Percentiles rank a stretch among this genome's conserved stretches.
These are phyloP conservation scores for Triangularia verruculosa DNA, from an alignment of 2,329 filamentous ascomycete species.

Conservation along the genomic window DNA sequence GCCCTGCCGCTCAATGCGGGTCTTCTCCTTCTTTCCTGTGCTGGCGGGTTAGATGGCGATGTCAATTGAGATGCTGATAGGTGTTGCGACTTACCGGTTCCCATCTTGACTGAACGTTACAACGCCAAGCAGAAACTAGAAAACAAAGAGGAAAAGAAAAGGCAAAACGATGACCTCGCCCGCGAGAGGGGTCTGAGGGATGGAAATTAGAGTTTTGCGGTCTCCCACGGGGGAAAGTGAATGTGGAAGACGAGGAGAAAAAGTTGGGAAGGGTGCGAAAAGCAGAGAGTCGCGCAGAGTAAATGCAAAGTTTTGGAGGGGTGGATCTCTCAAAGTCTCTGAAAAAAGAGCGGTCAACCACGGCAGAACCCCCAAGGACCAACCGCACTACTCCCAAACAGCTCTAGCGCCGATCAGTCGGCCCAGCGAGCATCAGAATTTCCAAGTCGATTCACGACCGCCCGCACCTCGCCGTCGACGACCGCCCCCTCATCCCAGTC, in stretches of 20 bases:
- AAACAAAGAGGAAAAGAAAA: slow-evolving; percentile 7
- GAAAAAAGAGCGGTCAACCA: slow-evolving; percentile 26
- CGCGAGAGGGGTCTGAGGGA: slow-evolving; percentile 14
- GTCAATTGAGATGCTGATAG: slow-evolving; percentile 3
- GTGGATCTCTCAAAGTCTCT: slow-evolving; percentile 23
- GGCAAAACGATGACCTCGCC: slow-evolving; percentile 18
- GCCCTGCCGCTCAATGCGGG: slow-evolving; percentile 78
- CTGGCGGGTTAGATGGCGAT: slow-evolving; percentile 17
- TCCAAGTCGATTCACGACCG: slow-evolving; percentile 12
- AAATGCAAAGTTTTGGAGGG: slow-evolving; percentile 28
- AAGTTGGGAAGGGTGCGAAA: slow-evolving; percentile 13
- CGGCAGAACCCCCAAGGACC: slow-evolving; percentile 19
- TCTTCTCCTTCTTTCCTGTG: slow-evolving; percentile 85
- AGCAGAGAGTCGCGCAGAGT: slow-evolving; percentile 8
- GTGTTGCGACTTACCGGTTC: slow-evolving; percentile 23
- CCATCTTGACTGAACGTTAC: slow-evolving; percentile 25
- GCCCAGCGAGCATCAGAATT: slow-evolving; percentile 24
- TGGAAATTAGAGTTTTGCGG: slow-evolving; percentile 10
- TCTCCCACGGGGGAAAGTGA: slow-evolving; percentile 20
- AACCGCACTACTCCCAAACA: slow-evolving; percentile 10
- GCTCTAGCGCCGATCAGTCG: slow-evolving; percentile 13
- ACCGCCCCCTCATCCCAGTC: neutral
- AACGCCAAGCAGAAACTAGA: slow-evolving; percentile 11
- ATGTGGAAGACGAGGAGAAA: slow-evolving; percentile 24
- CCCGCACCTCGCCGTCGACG: slow-evolving; percentile 9